Base-by-base conservation (phyloP, 257 asterid species). In the Leonotis leonurus region DNA sequence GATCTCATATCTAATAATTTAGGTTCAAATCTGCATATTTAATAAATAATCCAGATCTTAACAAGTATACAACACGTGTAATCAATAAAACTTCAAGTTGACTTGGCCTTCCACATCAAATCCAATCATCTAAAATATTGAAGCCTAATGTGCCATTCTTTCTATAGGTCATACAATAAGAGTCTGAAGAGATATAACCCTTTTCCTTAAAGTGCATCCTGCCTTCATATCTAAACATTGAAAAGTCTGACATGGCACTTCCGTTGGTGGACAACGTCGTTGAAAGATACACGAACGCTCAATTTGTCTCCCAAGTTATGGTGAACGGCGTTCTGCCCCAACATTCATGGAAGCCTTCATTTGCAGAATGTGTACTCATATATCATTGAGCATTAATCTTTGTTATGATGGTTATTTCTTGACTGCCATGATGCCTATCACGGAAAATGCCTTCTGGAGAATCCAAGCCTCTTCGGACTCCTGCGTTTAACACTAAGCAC, bases 1-100 rank as follows among this genome's bases (percentile, higher is more conserved):
- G 70, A 70, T 63, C 69, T 62, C 69, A 56, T 22, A 54, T 69
- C 64, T 52, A 13, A 16, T 62, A 54, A 20, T 39, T 12, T 10
- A 70, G 27, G 49, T 41, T 62, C 64, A 70, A 22, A 61, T 17
- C 22, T 12, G 13, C 17, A 5, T 1, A 33, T 41, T 37, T 35
- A 17, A 45, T 17, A 18, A n/a, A 45, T 4, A 52, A 25, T 32
- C 53, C 39, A 37, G 59, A 54, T 53, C 65, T 45, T 18, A 45
- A 62, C 67, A 57, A 37, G 41, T 26, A 5, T 59, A 32, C 36
- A 32, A 50, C 51, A 59, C 60, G 69, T 52, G 60, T 13, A 17
- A 32, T 50, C 63, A 43, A 52, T 51, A 51, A 52, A 6, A 45
- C 18, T 29, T 51, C 29, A 39, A 36, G 60, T 45, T 36, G 62